phyloP scores from a whole-genome alignment of 306 rosid genomes.

The Coriaria nepalensis region DNA sequence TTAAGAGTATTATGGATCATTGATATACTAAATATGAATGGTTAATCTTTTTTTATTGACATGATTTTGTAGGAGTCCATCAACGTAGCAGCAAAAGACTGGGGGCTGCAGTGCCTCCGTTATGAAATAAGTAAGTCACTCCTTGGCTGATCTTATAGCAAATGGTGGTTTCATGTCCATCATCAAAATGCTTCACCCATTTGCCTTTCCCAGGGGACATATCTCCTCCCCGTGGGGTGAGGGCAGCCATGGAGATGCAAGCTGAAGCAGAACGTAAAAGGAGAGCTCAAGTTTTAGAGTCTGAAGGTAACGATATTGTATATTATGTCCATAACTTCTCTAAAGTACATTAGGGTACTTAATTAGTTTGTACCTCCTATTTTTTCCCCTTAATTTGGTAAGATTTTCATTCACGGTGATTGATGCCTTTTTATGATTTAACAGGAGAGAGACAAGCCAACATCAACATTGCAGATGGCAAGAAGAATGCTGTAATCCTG shows the following conservation, averaged over 20 bases:
- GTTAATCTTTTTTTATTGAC: slow-evolving; percentile 9
- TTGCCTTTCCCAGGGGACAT: slow-evolving; percentile 66
- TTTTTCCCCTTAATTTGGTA: neutral
- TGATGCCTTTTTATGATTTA: slow-evolving; percentile 17
- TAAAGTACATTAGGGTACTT: neutral
- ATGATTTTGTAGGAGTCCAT: slow-evolving; percentile 56
- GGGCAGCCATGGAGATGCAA: slow-evolving; percentile 98
- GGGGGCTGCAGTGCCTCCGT: slow-evolving; percentile 96
- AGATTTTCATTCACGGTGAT: slow-evolving; percentile 11
- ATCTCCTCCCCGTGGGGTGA: slow-evolving; percentile 93
- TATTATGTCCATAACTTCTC: slow-evolving; percentile 4
- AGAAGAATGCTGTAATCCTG: slow-evolving; percentile 68
- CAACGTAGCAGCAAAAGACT: slow-evolving; percentile 71
- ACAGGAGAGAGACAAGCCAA: slow-evolving; percentile 91
- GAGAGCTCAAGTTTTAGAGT: slow-evolving; percentile 95
- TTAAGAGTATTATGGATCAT: too few species aligned
- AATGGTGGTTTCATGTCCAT: slow-evolving; percentile 1
- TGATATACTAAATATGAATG: too few species aligned
- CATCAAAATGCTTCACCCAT: slow-evolving; percentile 6
- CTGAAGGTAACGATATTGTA: slow-evolving; percentile 53
- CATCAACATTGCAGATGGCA: slow-evolving; percentile 89
- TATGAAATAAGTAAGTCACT: slow-evolving; percentile 68
- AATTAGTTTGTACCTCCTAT: too few species aligned
- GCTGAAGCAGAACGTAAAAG: slow-evolving; percentile 96
- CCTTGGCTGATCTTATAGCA: slow-evolving; percentile 11